Conservation (phyloP, 169 alveolate genomes). For the Plasmodium ovale region DNA sequence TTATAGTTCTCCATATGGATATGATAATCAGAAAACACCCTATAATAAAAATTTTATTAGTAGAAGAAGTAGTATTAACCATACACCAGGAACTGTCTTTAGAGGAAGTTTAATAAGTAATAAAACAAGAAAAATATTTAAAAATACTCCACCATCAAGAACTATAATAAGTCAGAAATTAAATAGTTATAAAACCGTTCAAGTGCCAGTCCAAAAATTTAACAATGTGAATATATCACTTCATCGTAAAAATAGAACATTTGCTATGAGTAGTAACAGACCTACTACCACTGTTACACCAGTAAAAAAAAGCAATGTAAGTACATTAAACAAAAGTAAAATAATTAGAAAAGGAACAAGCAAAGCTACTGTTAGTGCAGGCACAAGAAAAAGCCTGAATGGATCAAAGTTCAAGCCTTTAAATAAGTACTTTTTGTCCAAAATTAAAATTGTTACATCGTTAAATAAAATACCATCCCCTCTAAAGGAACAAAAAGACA, state of each 20-base stretch:
- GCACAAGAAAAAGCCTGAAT: conserved; percentile 17
- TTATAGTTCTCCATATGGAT: conserved; percentile 32
- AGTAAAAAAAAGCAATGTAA: conserved; percentile 12
- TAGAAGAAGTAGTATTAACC: conserved; percentile 8
- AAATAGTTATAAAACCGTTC: conserved; percentile 56
- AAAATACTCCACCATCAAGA: conserved; percentile 26
- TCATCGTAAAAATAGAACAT: conserved; percentile 58
- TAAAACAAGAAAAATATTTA: conserved; percentile 59
- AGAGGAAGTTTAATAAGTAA: conserved; percentile 21
- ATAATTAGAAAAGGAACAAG: conserved; percentile 49
- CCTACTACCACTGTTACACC: conserved; percentile 6
- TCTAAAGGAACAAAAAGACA: conserved; percentile 66
- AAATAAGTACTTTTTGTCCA: conserved; percentile 69
- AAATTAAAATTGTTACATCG: conserved; percentile 70
- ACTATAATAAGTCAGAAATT: conserved; percentile 28
- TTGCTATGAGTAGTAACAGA: conserved; percentile 13
- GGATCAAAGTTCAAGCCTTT: conserved; percentile 66
- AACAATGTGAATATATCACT: conserved; percentile 64
- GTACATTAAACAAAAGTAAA: conserved; percentile 47
- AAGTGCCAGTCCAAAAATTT: conserved; percentile 13
- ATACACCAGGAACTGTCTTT: conserved; percentile 30
- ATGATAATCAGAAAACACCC: conserved; percentile 36
- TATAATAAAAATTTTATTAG: conserved; percentile 39
- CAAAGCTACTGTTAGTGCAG: conserved; percentile 10
- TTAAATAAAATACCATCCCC: conserved; percentile 77